These are phyloP conservation scores for Picochlorum sp. DNA, from an alignment of 139 green algal species.

Conservation along the genomic window DNA sequence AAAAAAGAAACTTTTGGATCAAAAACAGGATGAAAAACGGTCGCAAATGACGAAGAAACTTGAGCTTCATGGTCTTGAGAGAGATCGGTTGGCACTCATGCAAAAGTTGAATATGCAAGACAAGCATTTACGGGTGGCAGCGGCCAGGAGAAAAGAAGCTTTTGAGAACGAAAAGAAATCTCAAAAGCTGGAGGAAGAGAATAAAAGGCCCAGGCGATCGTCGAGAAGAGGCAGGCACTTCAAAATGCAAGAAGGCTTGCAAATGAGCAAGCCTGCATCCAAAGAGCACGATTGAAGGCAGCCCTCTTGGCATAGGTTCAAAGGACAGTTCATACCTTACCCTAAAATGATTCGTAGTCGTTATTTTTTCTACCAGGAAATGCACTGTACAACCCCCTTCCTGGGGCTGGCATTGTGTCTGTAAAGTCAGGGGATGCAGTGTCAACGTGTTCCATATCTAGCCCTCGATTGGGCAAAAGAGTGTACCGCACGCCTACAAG, in stretches of 20 bases:
- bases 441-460: not conserved
- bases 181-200: not conserved
- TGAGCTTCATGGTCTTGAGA: not conserved
- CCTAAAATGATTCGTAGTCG: not conserved
- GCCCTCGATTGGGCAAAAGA: not conserved
- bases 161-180: not conserved
- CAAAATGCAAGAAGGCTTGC: not conserved
- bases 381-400: not conserved
- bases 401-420: not conserved
- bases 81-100: not conserved
- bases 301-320: not conserved
- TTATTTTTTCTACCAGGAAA: not conserved
- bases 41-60: not conserved
- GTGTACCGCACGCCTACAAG: not conserved
- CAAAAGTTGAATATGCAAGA: not conserved
- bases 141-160: not conserved
- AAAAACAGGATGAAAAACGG: not conserved
- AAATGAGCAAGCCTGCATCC: not conserved
- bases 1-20: not conserved
- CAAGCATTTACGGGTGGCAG: constrained; percentile 7
- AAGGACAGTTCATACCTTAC: not conserved
- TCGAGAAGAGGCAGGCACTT: not conserved
- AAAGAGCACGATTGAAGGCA: not conserved
- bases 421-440: not conserved
- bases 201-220: not conserved